A percentile compares a stretch with the other conserved stretches of the same genome.
These are phyloP conservation scores for Verticillium isaacii DNA, from an alignment of 2,329 filamentous ascomycete genomes.

Conservation along the genomic window DNA sequence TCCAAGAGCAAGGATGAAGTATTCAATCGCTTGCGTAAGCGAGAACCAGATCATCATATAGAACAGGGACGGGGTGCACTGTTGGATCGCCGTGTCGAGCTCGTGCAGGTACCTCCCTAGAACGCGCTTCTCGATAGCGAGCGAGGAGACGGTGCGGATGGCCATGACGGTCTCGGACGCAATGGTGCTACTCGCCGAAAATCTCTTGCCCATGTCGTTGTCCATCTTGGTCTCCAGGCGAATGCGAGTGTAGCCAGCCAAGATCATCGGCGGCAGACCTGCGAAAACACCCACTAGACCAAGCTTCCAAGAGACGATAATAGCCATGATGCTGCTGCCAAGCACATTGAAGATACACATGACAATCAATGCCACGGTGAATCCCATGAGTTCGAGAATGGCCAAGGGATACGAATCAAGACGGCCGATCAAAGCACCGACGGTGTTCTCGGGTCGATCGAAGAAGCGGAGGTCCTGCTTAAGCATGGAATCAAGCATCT, in stretches of 20 bases:
- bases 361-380: slow-evolving; percentile 36
- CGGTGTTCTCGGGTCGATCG: slow-evolving; percentile 24
- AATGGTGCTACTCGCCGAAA: slow-evolving; percentile 33
- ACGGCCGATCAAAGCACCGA: slow-evolving; percentile 25
- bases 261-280: slow-evolving; percentile 33
- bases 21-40: slow-evolving; percentile 22
- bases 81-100: slow-evolving; percentile 14
- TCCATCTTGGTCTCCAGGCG: slow-evolving; percentile 37
- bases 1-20: slow-evolving; percentile 25
- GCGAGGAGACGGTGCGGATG: slow-evolving; percentile 37
- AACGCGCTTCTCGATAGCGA: slow-evolving; percentile 30
- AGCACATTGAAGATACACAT: slow-evolving; percentile 34
- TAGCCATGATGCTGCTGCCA: slow-evolving; percentile 29
- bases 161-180: slow-evolving; percentile 40
- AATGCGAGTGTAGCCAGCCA: slow-evolving; percentile 35
- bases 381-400: slow-evolving; percentile 38
- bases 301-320: slow-evolving; percentile 39
- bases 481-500: slow-evolving; percentile 21
- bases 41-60: slow-evolving; percentile 20
- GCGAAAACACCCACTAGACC: slow-evolving; percentile 36
- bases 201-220: slow-evolving; percentile 25
- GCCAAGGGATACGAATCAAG: slow-evolving; percentile 29
- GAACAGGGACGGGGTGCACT: slow-evolving; percentile 8
- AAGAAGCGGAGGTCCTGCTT: slow-evolving; percentile 37
- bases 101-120: slow-evolving; percentile 26